Conservation (phyloP, 169 alveolate genomes). For the Ichthyophthirius multifiliis region DNA sequence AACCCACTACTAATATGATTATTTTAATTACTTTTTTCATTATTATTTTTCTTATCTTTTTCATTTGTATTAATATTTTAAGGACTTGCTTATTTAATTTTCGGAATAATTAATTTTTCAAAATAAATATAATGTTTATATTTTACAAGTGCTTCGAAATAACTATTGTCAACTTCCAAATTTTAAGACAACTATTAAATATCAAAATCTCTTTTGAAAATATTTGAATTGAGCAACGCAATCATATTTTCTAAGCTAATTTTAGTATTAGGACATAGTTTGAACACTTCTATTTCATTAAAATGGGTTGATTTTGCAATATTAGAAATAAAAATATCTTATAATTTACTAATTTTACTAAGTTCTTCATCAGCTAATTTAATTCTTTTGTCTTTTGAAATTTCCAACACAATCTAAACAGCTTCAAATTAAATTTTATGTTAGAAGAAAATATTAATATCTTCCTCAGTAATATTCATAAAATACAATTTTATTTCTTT, state of each 20-base stretch:
- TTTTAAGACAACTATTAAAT: neutral
- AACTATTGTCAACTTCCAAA: neutral
- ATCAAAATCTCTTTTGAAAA: neutral
- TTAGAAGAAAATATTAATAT: neutral
- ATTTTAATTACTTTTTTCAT: neutral
- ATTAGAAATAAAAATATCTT: neutral
- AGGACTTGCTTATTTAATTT: no score
- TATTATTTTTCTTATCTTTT: neutral
- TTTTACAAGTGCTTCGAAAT: neutral
- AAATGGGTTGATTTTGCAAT: neutral
- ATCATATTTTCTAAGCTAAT: no score
- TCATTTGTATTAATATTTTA: neutral
- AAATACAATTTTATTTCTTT: neutral
- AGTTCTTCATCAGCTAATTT: neutral
- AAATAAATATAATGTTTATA: neutral
- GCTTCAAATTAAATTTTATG: neutral
- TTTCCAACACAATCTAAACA: neutral
- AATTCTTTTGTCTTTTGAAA: neutral
- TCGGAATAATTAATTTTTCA: neutral
- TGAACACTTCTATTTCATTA: no score
- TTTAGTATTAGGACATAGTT: no score
- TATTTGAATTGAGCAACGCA: neutral
- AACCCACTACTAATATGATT: neutral
- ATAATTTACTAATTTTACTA: neutral
- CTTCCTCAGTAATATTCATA: neutral